Evolutionary conservation across 2,329 filamentous ascomycete species (phyloP).

Genomic region (Ilyonectria destructans): DNA sequence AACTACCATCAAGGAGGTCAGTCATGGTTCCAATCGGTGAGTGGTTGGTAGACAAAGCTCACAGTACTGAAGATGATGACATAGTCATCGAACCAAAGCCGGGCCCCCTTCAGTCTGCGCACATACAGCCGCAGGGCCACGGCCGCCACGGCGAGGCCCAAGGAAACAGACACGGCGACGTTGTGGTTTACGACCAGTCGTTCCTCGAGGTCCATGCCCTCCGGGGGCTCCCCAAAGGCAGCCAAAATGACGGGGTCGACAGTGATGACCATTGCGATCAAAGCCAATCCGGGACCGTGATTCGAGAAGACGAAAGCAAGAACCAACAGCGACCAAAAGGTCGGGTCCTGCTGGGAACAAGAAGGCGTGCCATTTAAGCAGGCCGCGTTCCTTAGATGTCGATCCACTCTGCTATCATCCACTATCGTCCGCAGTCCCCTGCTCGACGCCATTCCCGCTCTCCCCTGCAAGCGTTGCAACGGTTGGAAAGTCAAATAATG

Average conservation of each 20-base stretch:
- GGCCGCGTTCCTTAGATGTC: not conserved
- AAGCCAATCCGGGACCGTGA: not conserved
- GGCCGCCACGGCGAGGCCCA: slow-evolving; percentile 22
- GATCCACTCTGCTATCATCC: not conserved
- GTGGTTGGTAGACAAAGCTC: not conserved
- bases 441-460: not conserved
- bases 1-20: slow-evolving; percentile 3
- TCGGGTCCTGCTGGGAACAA: slow-evolving; percentile 10
- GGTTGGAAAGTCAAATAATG: not conserved
- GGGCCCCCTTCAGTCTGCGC: slow-evolving; percentile 22
- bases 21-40: not conserved
- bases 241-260: slow-evolving; percentile 23
- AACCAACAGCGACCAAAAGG: slow-evolving; percentile 15
- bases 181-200: slow-evolving; percentile 14
- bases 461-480: slow-evolving; percentile 14
- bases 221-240: slow-evolving; percentile 24
- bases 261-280: slow-evolving; percentile 16
- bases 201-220: slow-evolving; percentile 18
- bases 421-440: not conserved
- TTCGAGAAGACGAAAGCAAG: slow-evolving; percentile 8
- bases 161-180: slow-evolving; percentile 8
- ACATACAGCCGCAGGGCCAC: slow-evolving; percentile 31
- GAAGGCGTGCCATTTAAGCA: slow-evolving; percentile 18
- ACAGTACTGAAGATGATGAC: slow-evolving; percentile 29
- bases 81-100: slow-evolving; percentile 29